Conservation (phyloP, 805 yeast species). For the Komagataella pastoris region DNA sequence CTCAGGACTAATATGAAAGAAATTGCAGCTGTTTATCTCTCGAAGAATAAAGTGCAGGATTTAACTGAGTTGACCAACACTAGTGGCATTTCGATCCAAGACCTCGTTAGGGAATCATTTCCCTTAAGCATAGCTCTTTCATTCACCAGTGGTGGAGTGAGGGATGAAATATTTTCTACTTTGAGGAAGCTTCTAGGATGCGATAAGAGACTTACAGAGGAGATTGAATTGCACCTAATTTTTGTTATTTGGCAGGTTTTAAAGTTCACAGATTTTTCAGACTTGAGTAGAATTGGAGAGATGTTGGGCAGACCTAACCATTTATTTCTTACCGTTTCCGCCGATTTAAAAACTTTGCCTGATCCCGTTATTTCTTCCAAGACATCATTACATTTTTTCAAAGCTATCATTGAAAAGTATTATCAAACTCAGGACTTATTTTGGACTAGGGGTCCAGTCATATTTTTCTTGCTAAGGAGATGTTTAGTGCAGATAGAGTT, state of each 20-base stretch:
- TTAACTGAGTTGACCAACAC: background rate
- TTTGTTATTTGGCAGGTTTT: constrained; percentile 24
- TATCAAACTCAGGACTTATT: constrained; percentile 6
- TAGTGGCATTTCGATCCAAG: background rate
- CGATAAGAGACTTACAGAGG: background rate
- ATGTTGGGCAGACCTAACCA: constrained; percentile 1
- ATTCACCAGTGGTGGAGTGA: constrained; percentile 23
- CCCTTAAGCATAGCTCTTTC: constrained; percentile 24
- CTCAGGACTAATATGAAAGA: constrained; percentile 19
- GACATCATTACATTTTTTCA: constrained; percentile 1
- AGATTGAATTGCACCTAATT: constrained; percentile 10
- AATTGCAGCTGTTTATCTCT: constrained; percentile 23
- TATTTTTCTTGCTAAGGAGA: constrained; percentile 25
- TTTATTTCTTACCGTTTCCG: background rate
- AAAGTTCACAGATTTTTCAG: constrained; percentile 24
- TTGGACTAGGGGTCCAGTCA: constrained; percentile 19
- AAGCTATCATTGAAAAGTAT: constrained; percentile 11
- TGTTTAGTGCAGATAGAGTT: constrained; percentile 13
- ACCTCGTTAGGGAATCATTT: background rate
- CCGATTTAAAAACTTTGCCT: background rate
- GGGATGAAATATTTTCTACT: constrained; percentile 17
- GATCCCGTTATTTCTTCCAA: constrained; percentile 3
- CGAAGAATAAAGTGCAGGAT: constrained; percentile 6
- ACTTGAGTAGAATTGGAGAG: constrained; percentile 8
- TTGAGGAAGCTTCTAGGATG: background rate